Conservation (phyloP, 305 asterid species). For the Vinca major region DNA sequence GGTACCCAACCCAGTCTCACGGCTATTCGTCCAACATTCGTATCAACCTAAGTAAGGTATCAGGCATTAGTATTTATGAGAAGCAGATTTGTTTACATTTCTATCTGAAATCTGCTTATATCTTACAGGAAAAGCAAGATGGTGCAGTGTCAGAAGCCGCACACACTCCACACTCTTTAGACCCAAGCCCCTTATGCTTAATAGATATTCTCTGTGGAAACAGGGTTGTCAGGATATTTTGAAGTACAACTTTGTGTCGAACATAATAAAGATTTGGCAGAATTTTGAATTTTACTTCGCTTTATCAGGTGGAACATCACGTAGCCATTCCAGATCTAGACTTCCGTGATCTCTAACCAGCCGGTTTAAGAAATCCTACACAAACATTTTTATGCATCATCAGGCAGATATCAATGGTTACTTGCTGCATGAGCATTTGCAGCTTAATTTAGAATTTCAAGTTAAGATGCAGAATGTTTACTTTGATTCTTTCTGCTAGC, state of each 20-base stretch:
- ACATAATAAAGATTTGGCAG: neutral
- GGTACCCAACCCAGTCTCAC: conserved; percentile 99
- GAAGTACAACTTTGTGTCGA: conserved; percentile 1
- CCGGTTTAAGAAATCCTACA: conserved; percentile 87
- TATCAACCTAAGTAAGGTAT: conserved; percentile 67
- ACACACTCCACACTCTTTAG: conserved; percentile 96
- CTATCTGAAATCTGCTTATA: conserved; percentile 10
- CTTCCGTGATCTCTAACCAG: conserved; percentile 79
- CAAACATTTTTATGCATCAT: conserved; percentile 16
- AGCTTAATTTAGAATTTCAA: conserved; percentile 7
- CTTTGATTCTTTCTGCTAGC: conserved; percentile 94
- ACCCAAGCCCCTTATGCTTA: conserved; percentile 92
- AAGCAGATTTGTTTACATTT: neutral
- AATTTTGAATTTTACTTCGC: conserved; percentile 57
- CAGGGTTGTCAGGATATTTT: conserved; percentile 12
- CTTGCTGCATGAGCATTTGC: conserved; percentile 4
- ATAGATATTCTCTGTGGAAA: conserved; percentile 69
- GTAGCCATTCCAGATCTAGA: conserved; percentile 91
- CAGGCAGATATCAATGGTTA: conserved; percentile 14
- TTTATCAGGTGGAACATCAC: conserved; percentile 92
- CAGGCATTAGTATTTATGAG: conserved; percentile 20
- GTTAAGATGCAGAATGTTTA: conserved; percentile 21
- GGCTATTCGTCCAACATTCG: conserved; percentile 97
- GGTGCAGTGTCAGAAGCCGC: conserved; percentile 95
- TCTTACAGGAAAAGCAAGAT: conserved; percentile 96